A percentile compares a stretch with the other conserved stretches of the same genome.
Conservation (phyloP, 1,284 basidiomycete genomes). For the Exsudoporus floridanus region DNA sequence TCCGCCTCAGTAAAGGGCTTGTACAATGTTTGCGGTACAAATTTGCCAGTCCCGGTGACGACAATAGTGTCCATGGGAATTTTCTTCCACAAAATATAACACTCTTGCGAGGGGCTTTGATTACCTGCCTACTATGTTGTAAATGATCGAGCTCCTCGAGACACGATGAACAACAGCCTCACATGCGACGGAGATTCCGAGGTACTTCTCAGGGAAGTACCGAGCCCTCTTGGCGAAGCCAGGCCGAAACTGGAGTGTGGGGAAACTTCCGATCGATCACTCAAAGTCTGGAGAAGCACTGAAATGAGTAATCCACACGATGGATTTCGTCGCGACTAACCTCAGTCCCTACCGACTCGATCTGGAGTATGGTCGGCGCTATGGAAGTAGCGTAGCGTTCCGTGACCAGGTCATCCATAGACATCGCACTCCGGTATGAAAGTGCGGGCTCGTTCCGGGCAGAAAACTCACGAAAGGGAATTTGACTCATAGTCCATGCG, state of each 20-base stretch:
- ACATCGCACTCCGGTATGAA: neutral
- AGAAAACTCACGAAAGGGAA: neutral
- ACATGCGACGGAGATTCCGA: constrained; percentile 8
- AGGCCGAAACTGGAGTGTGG: neutral
- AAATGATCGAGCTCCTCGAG: neutral
- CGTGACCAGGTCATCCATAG: neutral
- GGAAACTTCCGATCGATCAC: neutral
- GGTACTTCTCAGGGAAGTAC: neutral
- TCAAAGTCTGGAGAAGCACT: neutral
- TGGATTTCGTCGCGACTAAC: neutral
- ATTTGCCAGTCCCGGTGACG: constrained; percentile 37
- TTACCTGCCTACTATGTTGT: constrained; percentile 1
- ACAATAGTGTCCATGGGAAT: constrained; percentile 15
- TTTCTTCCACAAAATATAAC: constrained; percentile 15
- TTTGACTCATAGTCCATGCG: neutral
- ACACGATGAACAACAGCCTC: neutral
- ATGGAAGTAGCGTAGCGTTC: neutral
- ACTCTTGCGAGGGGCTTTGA: constrained; percentile 14
- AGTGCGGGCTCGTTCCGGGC: neutral
- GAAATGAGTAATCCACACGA: neutral
- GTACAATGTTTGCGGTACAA: constrained; percentile 64
- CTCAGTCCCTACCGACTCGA: neutral
- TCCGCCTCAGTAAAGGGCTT: constrained; percentile 68
- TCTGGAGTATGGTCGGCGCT: neutral
- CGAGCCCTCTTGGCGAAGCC: neutral